phyloP scores from a whole-genome alignment of 108 stramenopile species.

The Schizochytrium sp. region DNA sequence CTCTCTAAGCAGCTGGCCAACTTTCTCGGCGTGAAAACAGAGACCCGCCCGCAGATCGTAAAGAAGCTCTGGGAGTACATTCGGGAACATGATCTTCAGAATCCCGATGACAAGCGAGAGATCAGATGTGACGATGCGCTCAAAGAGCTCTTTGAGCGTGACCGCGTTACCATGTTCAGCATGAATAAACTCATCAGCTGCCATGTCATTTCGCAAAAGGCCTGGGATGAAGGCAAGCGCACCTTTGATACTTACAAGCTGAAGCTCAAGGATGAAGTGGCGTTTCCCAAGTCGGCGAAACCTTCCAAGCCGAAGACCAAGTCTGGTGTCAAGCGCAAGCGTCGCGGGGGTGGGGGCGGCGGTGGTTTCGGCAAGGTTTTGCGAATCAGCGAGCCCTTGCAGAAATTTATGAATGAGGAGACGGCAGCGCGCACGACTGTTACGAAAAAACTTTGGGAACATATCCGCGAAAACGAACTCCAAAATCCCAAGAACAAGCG shows the following conservation, averaged over 20 bases:
- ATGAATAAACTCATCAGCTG: conserved; percentile 20
- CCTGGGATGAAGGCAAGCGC: neutral
- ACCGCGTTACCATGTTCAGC: conserved; percentile 15
- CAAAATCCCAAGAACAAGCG: conserved; percentile 24
- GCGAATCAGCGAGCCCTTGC: neutral
- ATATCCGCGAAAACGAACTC: conserved; percentile 10
- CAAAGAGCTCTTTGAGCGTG: neutral
- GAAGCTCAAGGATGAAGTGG: neutral
- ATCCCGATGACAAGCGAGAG: conserved; percentile 23
- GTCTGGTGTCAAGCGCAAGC: neutral
- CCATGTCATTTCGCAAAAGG: neutral
- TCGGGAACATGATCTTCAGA: conserved; percentile 22
- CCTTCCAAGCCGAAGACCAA: neutral
- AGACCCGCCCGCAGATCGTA: conserved; percentile 20
- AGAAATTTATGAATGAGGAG: conserved; percentile 1
- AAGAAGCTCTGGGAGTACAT: conserved; percentile 35
- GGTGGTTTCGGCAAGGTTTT: neutral
- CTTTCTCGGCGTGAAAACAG: neutral
- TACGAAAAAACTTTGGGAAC: conserved; percentile 23
- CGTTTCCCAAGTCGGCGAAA: neutral
- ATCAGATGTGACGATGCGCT: conserved; percentile 29
- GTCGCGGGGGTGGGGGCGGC: neutral
- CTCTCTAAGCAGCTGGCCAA: neutral
- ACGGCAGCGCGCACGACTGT: neutral
- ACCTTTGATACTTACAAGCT: neutral